Percentiles rank a stretch among this genome's conserved stretches.
Evolutionary conservation across 192 early-diverging fungal genomes (phyloP).

Genomic region (Backusella morwellensis): DNA sequence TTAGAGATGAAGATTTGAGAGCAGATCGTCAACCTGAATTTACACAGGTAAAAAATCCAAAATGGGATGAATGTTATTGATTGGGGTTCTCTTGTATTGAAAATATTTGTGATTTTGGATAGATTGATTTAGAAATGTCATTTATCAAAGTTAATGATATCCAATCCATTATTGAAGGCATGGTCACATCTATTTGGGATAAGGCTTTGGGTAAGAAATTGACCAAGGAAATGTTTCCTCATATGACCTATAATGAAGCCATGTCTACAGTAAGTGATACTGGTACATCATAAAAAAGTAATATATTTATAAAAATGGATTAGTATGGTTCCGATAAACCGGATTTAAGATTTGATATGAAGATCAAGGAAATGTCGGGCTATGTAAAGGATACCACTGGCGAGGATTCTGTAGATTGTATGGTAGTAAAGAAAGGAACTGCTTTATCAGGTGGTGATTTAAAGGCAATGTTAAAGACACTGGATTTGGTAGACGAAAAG

Average conservation of each 20-base stretch:
- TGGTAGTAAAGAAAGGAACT: slow-evolving; percentile 47
- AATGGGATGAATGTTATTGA: too few species aligned
- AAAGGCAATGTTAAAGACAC: slow-evolving; percentile 11
- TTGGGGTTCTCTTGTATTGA: background rate
- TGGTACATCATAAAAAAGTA: background rate
- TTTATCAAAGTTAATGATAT: slow-evolving; percentile 76
- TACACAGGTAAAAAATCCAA: slow-evolving; percentile 66
- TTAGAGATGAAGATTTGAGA: slow-evolving; percentile 85
- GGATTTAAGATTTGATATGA: slow-evolving; percentile 78
- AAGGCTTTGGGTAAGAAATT: slow-evolving; percentile 52
- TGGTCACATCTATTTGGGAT: slow-evolving; percentile 67
- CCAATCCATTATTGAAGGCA: slow-evolving; percentile 67
- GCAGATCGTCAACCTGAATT: slow-evolving; percentile 94
- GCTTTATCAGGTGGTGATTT: slow-evolving; percentile 35
- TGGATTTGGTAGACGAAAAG: slow-evolving; percentile 11
- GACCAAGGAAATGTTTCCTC: slow-evolving; percentile 53
- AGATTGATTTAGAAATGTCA: slow-evolving; percentile 90
- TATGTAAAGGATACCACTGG: slow-evolving; percentile 28
- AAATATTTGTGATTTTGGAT: background rate
- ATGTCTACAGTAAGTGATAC: slow-evolving; percentile 54
- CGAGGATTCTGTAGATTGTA: slow-evolving; percentile 44
- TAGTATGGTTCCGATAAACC: slow-evolving; percentile 90
- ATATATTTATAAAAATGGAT: slow-evolving; percentile 10
- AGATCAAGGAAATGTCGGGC: slow-evolving; percentile 42
- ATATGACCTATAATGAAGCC: slow-evolving; percentile 80